Base-by-base conservation (phyloP, 1,139 yeast genomes). In the Blastobotrys malaysiensis region DNA sequence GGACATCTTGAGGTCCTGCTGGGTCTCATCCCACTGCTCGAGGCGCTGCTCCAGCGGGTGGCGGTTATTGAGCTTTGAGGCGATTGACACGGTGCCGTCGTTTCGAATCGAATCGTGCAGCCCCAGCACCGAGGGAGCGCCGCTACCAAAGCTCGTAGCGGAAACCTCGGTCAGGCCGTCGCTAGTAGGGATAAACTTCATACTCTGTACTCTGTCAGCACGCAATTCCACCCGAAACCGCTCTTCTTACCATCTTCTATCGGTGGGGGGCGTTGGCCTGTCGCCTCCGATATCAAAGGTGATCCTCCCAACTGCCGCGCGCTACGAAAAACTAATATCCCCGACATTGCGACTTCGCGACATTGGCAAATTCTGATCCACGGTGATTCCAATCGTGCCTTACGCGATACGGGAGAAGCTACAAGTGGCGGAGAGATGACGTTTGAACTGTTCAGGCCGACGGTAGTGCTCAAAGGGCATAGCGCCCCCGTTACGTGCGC, bases 1-100 rank as follows among this genome's bases (percentile, higher is more conserved):
- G 68, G 90, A 95, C 75, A 90, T 68, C 64, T 83, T 82, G 61
- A 86, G 75, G 46, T 83, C 83, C 50, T 78, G 78, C 66, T 88
- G 93, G 9, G 87, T 84, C 54, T 77, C 77, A 26, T 90, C 95
- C 98, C 98, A 93, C 64, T 83, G 78, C 55, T 74, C 72, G 47
- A 93, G 72, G 63, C 97, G 81, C 11, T 79, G 65, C 68, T 93
- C 95, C 61, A 93, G 76, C 6, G 98, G 98, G 70, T 93, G 99
- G 69, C 88, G 84, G 64, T 84, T 83, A 69, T 88, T 89, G 64
- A 89, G 74, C 62, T 82, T 80, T 20, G 93, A 80, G 9, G 89
- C 79, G 59, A 88, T 59, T 26, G 64, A 57, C 22, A 50, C 54
- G 6, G 64, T 62, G 11, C 62, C 63, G 43, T 59, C 62, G 49